These are phyloP conservation scores for Leptographium wingfieldii DNA, from an alignment of 2,329 filamentous ascomycete species.

Conservation along the genomic window DNA sequence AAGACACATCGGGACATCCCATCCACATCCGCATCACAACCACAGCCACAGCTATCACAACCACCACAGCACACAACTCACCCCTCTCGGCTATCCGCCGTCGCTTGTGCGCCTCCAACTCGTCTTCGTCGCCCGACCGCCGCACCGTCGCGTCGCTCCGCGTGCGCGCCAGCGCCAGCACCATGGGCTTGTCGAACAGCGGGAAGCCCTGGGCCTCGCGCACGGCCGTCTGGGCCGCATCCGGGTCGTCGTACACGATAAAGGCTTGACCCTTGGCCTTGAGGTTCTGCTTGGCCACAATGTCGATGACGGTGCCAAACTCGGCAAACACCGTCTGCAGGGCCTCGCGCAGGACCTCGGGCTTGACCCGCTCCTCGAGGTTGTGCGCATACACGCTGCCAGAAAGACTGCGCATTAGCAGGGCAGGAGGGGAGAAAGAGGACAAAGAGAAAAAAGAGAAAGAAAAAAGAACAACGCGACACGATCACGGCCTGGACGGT, in stretches of 20 bases:
- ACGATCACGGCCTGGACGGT: constrained; percentile 15
- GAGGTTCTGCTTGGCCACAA: constrained; percentile 63
- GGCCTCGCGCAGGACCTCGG: constrained; percentile 60
- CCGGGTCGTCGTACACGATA: constrained; percentile 73
- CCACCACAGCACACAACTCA: constrained; percentile 24
- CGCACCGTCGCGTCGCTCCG: constrained; percentile 80
- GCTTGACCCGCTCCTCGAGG: constrained; percentile 83
- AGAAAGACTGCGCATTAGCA: background rate
- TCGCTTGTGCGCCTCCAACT: constrained; percentile 77
- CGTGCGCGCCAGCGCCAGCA: constrained; percentile 67
- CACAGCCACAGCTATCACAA: too few relatives aligned
- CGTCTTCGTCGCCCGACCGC: constrained; percentile 59
- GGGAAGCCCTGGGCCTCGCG: constrained; percentile 89
- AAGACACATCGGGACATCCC: too few relatives aligned
- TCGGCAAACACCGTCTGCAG: constrained; percentile 72
- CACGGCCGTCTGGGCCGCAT: constrained; percentile 68
- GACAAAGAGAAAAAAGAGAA: background rate
- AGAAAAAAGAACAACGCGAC: background rate
- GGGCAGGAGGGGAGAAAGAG: background rate
- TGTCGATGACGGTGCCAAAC: constrained; percentile 69
- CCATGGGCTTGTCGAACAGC: constrained; percentile 83
- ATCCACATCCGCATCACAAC: too few relatives aligned
- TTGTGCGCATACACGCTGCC: constrained; percentile 63
- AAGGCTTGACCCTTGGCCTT: constrained; percentile 95
- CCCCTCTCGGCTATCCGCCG: constrained; percentile 81